Evolutionary conservation across 2,329 filamentous ascomycete species (phyloP), one percentile per base, ranked within the genome.

Genomic region (Tolypocladium cylindrosporum): DNA sequence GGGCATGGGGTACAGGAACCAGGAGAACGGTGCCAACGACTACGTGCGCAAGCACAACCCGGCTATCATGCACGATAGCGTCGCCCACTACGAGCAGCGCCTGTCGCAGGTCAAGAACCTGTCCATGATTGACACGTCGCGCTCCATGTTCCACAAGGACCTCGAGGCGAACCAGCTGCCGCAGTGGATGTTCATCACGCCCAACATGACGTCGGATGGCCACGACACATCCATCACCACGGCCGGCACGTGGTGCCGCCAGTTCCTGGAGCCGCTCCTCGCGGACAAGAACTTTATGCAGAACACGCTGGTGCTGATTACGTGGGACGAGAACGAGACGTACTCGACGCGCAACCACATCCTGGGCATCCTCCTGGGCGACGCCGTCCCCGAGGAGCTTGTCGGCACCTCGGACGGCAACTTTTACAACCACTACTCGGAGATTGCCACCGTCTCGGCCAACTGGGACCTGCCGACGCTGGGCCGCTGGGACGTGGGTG

Each of bases 41-140:
- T 94, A 94, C 68, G 89, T 93, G 9, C 85, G 90, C 67, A 93
- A 94, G 75, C 90, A 94, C 75, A 91, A 92, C 71, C 76, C 82
- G 54, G 73, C 79, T 19, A 75, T 92, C 58, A 76, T 87, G 57
- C 90, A 83, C 72, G 80, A 91, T 68, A 83, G 81, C 41, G 78
- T 89, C 55, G 80, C 86, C 59, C 75, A 78, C 56, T 80, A 79
- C 55, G 70, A 77, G 36, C 77, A 83, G 24, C 85, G 88, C 34
- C 76, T 89, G 1, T 78, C 81, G 7, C 79, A 84, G 68, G 86
- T 89, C 72, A 93, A 93, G 79, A 91, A 90, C 73, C 76, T 90
- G 59, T 74, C 71, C 53, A 62, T 74, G 61, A 62, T 66, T 13
- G 68, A 75, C 45, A 66, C 67, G 2, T 86, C 78, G 1, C 61